Base-by-base conservation (phyloP, 2,329 filamentous ascomycete genomes). In the Zymoseptoria passerinii region DNA sequence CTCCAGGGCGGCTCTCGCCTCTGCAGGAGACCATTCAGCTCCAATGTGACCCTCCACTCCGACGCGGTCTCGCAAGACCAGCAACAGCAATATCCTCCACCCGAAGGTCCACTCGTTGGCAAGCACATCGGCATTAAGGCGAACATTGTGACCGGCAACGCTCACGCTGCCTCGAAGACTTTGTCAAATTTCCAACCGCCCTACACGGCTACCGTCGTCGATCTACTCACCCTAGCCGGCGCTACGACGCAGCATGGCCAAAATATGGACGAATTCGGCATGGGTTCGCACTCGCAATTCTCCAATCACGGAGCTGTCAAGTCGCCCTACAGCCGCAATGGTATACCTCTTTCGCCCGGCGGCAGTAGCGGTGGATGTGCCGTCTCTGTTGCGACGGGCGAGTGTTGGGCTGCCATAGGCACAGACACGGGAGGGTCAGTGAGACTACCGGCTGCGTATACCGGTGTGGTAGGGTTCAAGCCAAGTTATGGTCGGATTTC, bases 281-380 rank as follows among this genome's bases (percentile, higher is more conserved):
- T 96, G 92, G 91, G 91, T 1, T 95, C 90, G 8, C 87, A 96
- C 70, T 88, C 86, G 1, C 81, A 79, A 19, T 76, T 86, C 67
- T 91, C 90, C 0, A 75, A 79, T 56, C 84, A 86, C 66, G 89
- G 88, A 1, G 71, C 83, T 1, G 88, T 92, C 4, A 76, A 72
- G 55, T 85, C 81, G 61, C 77, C 75, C 7, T 72, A 77, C 55
- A 75, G 69, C 27, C 62, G 68, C 48, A 56, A 64, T 18, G 69
- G 63, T 20, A 54, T 58, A 4, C 29, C 73, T 20, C 71, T 83
- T 27, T 94, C 90, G 0, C 87, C 88, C 0, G 92, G 92, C 44
- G 92, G 92, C 28, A 96, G 92, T 72, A 97, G 92, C 3, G 94
- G 94, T 49, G 94, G 94, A 18, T 96, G 92, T 72, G 94, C 94